Conservation (phyloP, 2,329 filamentous ascomycete species). For the Plectosphaerella sp. region DNA sequence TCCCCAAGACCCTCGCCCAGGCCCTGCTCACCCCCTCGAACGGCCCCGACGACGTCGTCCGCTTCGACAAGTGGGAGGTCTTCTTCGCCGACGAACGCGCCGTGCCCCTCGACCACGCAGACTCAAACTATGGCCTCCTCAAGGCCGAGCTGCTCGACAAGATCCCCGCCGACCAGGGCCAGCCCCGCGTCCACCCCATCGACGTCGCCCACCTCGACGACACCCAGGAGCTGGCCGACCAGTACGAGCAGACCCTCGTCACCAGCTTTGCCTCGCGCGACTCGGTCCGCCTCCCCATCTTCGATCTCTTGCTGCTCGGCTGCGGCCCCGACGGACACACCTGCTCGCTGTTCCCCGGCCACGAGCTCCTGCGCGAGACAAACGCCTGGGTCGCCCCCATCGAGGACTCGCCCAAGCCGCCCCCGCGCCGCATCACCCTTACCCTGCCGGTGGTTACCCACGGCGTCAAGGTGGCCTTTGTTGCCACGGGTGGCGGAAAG, state of each 20-base stretch:
- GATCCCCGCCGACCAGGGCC: slow-evolving; percentile 63
- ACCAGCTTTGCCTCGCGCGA: slow-evolving; percentile 84
- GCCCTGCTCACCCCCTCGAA: slow-evolving; percentile 63
- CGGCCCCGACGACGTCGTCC: slow-evolving; percentile 56
- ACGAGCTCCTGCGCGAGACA: slow-evolving; percentile 78
- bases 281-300: slow-evolving; percentile 89
- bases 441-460: slow-evolving; percentile 88
- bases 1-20: slow-evolving; percentile 82
- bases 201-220: slow-evolving; percentile 63
- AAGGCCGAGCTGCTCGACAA: slow-evolving; percentile 87
- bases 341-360: slow-evolving; percentile 91
- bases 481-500: slow-evolving; percentile 86
- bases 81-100: slow-evolving; percentile 98
- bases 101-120: slow-evolving; percentile 83
- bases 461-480: slow-evolving; percentile 80
- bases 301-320: slow-evolving; percentile 89
- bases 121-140: slow-evolving; percentile 90
- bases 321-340: slow-evolving; percentile 96
- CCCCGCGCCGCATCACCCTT: slow-evolving; percentile 83
- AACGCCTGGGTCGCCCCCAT: slow-evolving; percentile 91
- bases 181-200: slow-evolving; percentile 76
- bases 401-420: slow-evolving; percentile 91
- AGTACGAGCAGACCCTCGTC: slow-evolving; percentile 87
- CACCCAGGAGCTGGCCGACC: slow-evolving; percentile 85
- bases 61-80: slow-evolving; percentile 90